Base-by-base conservation (phyloP, 192 early-diverging fungal genomes). In the Fimicolochytrium jonesii region DNA sequence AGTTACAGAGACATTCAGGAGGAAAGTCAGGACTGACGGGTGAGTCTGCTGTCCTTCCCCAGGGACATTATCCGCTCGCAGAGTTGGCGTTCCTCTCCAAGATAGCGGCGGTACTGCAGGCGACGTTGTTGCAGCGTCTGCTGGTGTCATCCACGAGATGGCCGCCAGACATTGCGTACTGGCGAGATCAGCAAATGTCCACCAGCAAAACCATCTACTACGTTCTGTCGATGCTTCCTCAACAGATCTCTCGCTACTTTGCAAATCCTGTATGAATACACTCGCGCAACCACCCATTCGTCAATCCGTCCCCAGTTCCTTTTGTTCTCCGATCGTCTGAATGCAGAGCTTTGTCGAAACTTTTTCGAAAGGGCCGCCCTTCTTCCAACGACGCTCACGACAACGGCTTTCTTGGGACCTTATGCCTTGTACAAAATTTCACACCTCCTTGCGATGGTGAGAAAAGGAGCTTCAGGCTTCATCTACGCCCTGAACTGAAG, bases 41-140 rank as follows among this genome's bases (percentile, higher is more conserved):
- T 53, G 11, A 23, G 51, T 30, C 10, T 5, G 7, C 30, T 6
- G 6, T 48, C 25, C 46, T n/a, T n/a, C n/a, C n/a, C n/a, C n/a
- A 41, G 29, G 18, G 22, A n/a, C 26, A 17, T 10, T 56, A 52
- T 23, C 51, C 50, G 5, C 15, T 59, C 10, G 66, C 66, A 4
- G 51, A 68, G 31, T 29, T 68, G 26, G 58, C 59, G n/a, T 45
- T 52, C 46, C 25, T 61, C 2, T 34, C 67, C 26, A 68, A 68
- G 34, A n/a, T 22, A 17, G 39, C 59, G 7, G 58, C 61, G 4
- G 61, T 70, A 4, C 51, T 70, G 5, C 53, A 70, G 22, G 68
- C 68, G 1, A 47, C 64, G 22, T 29, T 70, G 10, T 30, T 70
- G 35, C 37, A 70, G 15, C 17, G 44, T 4, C 53, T 70, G 15